Conservation (phyloP, 495 filamentous ascomycete genomes). For the Lasiosphaeria hispida region DNA sequence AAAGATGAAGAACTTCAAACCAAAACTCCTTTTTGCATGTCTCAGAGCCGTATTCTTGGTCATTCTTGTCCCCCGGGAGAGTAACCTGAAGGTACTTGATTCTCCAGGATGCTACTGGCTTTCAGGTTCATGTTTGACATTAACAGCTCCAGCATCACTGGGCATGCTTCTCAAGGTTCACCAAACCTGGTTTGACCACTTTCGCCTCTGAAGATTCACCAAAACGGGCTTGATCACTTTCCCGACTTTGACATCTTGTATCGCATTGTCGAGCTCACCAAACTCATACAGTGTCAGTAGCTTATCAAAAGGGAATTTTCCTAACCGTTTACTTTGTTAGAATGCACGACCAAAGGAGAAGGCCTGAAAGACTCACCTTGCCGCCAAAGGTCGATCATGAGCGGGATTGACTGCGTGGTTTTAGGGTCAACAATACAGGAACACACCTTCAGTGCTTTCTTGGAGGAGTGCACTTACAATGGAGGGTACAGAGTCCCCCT, state of each 20-base stretch:
- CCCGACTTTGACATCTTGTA: constrained; percentile 9
- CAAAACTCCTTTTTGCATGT: too few relatives aligned
- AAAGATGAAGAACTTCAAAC: too few relatives aligned
- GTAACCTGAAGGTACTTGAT: too few relatives aligned
- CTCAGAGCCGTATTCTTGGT: too few relatives aligned
- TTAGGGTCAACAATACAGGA: neutral
- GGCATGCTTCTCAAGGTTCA: too few relatives aligned
- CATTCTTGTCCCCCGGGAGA: too few relatives aligned
- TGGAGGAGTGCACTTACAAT: neutral
- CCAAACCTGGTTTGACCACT: too few relatives aligned
- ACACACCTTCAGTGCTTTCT: too few relatives aligned
- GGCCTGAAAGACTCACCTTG: constrained; percentile 7
- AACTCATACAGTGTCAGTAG: constrained; percentile 16
- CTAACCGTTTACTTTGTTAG: neutral
- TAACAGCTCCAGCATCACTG: too few relatives aligned
- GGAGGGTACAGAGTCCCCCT: constrained; percentile 15
- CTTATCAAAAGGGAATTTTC: constrained; percentile 17
- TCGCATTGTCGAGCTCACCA: constrained; percentile 8
- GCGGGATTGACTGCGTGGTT: constrained; percentile 9
- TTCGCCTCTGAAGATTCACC: neutral
- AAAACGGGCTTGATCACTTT: constrained; percentile 13
- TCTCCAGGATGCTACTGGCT: too few relatives aligned
- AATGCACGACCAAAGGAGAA: neutral
- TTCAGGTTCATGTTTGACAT: too few relatives aligned
- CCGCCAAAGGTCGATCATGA: constrained; percentile 16